Base-by-base conservation (phyloP, 2,329 filamentous ascomycete genomes). In the Chaetoscypha palmicola region DNA sequence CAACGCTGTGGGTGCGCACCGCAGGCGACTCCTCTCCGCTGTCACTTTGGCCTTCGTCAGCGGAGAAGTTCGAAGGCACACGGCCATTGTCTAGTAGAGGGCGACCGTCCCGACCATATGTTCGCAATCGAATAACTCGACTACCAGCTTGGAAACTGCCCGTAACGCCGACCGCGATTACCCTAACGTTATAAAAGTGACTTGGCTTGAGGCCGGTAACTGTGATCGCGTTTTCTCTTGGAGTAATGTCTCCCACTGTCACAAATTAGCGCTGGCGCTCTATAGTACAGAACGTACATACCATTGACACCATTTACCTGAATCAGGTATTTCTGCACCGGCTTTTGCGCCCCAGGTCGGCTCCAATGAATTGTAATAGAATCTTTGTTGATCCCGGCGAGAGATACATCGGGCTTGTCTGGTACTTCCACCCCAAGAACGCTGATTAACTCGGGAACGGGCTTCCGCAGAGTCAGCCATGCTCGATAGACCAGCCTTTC, bases 351-450 rank as follows among this genome's bases (percentile, higher is more conserved):
- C 2, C 72, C 77, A 0, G 86, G 83, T 47, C 82, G 77, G 49
- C 89, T 87, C 92, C 92, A 98, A 64, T 90, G 89, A 33, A 98
- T 73, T 22, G 90, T 86, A 23, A 94, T 86, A 45, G 89, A 86
- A 62, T 94, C 86, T 21, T 86, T 76, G 55, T 84, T 86, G 57
- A 98, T 92, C 51, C 86, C 88, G 43, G 91, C 88, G 24, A 98
- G 78, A 41, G 89, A 94, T 31, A 97, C 85, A 61, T 90, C 81
- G 41, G 92, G 92, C 19, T 87, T 76, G 50, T 89, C 83, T 49
- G 92, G 92, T 40, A 98, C 91, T 61, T 98, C 92, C 62, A 97
- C 82, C 47, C 91, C 90, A 37, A 98, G 79, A 38, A 96, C 86
- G 56, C 82, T 82, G 58, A 97, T 90, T 37, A 98, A 78, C 52